Base-by-base conservation (phyloP, 1,284 basidiomycete genomes). In the Sanguinoderma infundibulare region DNA sequence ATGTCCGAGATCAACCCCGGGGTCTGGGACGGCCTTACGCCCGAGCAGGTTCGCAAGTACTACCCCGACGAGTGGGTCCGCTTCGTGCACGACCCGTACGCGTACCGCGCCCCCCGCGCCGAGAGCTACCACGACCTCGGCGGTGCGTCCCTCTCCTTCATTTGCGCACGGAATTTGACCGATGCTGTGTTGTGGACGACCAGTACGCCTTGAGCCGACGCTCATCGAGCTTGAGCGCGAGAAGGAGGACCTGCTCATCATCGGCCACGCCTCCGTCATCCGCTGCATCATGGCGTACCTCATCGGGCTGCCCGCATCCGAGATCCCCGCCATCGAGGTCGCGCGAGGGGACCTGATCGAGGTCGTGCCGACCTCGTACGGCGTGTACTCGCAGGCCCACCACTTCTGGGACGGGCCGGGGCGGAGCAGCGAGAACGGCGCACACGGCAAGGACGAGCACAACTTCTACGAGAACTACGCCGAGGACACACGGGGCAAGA, bases 1-100 rank as follows among this genome's bases (percentile, higher is more conserved):
- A 97, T 99, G 93, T 84, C 89, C 60, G 96, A 99, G 80, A 97
- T 99, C 73, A 99, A 99, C 72, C 97, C 97, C 46, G 94, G 94
- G 2, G 92, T 96, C 7, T 96, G 94, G 90, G 98, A 99, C 74
- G 98, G 98, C 0, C 84, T 99, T 59, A 92, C 90, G 1, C 91
- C 92, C 0, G 93, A 95, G 63, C 91, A 98, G 73, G 96, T 96
- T 38, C 88, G 90, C 76, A 90, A 90, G 71, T 89, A 89, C 68
- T 98, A 96, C 75, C 94, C 97, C 0, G 92, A 92, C 64, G 97
- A 99, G 73, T 98, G 94, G 92, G 90, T 93, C 67, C 85, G 95
- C 39, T 97, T 98, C 78, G 81, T 92, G 49, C 89, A 89, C 65
- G 96, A 98, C 73, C 97, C 97, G 1, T 99, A 98, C 73, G 86